These are phyloP conservation scores for Vitis hybrid DNA, from an alignment of 177 flowering plant species.

Conservation along the genomic window DNA sequence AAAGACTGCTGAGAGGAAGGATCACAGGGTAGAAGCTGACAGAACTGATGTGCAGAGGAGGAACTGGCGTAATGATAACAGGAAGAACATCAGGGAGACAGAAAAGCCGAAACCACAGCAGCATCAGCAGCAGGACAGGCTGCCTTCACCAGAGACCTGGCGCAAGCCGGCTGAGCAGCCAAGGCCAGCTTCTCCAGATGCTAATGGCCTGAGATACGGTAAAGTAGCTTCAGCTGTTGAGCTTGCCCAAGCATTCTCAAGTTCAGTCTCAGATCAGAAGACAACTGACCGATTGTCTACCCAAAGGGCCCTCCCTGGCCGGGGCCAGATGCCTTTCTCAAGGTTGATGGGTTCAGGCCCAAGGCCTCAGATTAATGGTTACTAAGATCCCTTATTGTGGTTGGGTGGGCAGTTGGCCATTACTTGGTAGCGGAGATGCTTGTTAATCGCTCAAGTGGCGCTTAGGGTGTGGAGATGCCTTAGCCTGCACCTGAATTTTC, in stretches of 20 bases:
- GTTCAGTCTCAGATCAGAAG: conserved; percentile 52
- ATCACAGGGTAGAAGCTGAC: conserved; percentile 37
- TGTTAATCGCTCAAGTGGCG: neutral
- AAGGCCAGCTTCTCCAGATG: conserved; percentile 36
- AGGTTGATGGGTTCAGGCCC: conserved; percentile 55
- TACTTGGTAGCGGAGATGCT: conserved; percentile 1
- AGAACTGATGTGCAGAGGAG: conserved; percentile 45
- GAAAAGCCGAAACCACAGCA: conserved; percentile 35
- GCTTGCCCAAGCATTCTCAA: conserved; percentile 87
- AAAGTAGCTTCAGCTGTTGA: conserved; percentile 80
- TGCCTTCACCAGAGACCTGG: conserved; percentile 86
- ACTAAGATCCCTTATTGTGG: conserved; percentile 27
- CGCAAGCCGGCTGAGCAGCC: conserved; percentile 63
- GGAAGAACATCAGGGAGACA: conserved; percentile 43
- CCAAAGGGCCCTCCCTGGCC: conserved; percentile 45
- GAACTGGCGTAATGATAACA: conserved; percentile 59
- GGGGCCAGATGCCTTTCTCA: conserved; percentile 67
- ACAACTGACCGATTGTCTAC: conserved; percentile 36
- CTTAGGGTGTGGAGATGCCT: neutral
- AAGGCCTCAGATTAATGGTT: conserved; percentile 79
- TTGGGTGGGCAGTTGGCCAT: neutral
- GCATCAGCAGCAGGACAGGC: conserved; percentile 50
- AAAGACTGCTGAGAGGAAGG: conserved; percentile 51
- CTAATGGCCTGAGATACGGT: conserved; percentile 51
- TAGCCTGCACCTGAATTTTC: neutral